Percentiles rank a stretch among this genome's conserved stretches.
phyloP scores from a whole-genome alignment of 129 eudicot genomes.

The Daucus carota region DH1_v3.0 NC_030389.2:41515501-41516000 shows the following conservation, averaged over 20 bases:
- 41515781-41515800: neutral
- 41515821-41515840: neutral
- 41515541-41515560: slow-evolving; percentile 23
- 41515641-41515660: too few relatives aligned
- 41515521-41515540: slow-evolving; percentile 68
- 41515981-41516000: neutral
- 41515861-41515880: neutral
- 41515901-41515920: neutral
- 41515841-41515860: neutral
- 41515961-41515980: neutral
- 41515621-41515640: neutral
- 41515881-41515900: neutral
- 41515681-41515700: too few relatives aligned
- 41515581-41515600: neutral
- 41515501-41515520: slow-evolving; percentile 64
- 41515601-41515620: neutral
- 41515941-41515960: neutral
- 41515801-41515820: neutral
- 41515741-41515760: too few relatives aligned
- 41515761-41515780: neutral
- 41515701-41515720: too few relatives aligned
- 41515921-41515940: neutral
- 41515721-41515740: too few relatives aligned
- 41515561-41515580: neutral
- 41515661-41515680: too few relatives aligned